phyloP scores from a whole-genome alignment of 371 early-diverging fungal species.

The Sporodiniella umbellata region DNA sequence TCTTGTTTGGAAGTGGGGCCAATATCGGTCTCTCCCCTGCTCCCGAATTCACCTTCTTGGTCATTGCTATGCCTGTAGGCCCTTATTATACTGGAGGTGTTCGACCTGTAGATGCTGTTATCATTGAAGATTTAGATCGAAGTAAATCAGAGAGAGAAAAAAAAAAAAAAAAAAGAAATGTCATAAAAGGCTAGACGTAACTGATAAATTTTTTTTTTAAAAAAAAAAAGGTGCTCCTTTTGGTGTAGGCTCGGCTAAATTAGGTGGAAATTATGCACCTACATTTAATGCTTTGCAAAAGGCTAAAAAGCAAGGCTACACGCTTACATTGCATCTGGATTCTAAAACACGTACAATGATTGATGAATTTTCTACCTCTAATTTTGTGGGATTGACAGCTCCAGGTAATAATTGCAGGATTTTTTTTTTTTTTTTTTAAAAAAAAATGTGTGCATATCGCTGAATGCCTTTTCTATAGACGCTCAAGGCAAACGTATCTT shows the following conservation, averaged over 20 bases:
- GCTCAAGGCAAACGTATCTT: slow-evolving; percentile 55
- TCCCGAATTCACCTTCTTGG: slow-evolving; percentile 69
- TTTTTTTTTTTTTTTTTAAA: too few species aligned
- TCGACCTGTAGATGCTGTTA: slow-evolving; percentile 65
- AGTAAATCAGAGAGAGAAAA: slow-evolving; percentile 30
- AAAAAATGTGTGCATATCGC: not conserved
- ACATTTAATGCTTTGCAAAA: slow-evolving; percentile 53
- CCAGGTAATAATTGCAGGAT: slow-evolving; percentile 24
- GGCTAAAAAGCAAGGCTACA: slow-evolving; percentile 65
- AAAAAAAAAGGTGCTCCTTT: slow-evolving; percentile 62
- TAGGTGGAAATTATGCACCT: slow-evolving; percentile 80
- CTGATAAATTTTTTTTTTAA: too few species aligned
- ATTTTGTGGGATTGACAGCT: slow-evolving; percentile 71
- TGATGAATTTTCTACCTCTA: slow-evolving; percentile 82
- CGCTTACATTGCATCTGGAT: slow-evolving; percentile 75
- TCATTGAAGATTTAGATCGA: slow-evolving; percentile 72
- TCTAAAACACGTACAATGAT: slow-evolving; percentile 60
- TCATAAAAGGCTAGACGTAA: too few species aligned
- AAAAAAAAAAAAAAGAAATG: not conserved
- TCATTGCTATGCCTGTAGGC: slow-evolving; percentile 74
- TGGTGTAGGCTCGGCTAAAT: slow-evolving; percentile 66
- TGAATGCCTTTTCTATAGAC: slow-evolving; percentile 14
- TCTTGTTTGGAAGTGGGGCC: slow-evolving; percentile 72
- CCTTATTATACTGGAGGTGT: slow-evolving; percentile 68
- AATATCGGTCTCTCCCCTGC: slow-evolving; percentile 66